These are phyloP conservation scores for Suhomyces panamericanus DNA, from an alignment of 1,139 yeast species.

Conservation along the genomic window DNA sequence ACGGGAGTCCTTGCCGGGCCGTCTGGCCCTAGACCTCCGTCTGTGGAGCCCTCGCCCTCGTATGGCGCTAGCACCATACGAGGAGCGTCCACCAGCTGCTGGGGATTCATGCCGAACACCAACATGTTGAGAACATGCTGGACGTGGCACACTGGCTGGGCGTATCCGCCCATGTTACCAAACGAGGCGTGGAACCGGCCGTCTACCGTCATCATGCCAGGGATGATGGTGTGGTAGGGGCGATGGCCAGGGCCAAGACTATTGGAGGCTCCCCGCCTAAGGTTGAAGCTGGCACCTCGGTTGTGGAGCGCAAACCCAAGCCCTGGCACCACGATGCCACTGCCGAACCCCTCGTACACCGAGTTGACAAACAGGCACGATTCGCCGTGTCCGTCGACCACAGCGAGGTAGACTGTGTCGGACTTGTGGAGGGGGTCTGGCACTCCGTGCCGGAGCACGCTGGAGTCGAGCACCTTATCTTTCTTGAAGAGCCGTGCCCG, in stretches of 20 bases:
- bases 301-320: constrained; percentile 74
- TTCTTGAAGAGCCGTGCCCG: constrained; percentile 51
- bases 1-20: constrained; percentile 64
- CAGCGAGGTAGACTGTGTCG: constrained; percentile 77
- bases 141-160: constrained; percentile 85
- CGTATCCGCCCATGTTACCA: constrained; percentile 89
- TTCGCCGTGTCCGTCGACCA: constrained; percentile 69
- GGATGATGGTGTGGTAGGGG: constrained; percentile 83
- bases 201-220: constrained; percentile 65
- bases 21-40: constrained; percentile 60
- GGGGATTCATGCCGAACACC: constrained; percentile 67
- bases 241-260: constrained; percentile 69
- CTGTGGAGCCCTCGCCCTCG: constrained; percentile 43
- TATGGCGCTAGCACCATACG: constrained; percentile 63
- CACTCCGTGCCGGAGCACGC: constrained; percentile 50
- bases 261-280: constrained; percentile 58
- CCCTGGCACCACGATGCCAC: constrained; percentile 66
- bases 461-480: constrained; percentile 41
- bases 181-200: constrained; percentile 61
- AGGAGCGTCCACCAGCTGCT: constrained; percentile 75
- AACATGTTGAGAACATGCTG: constrained; percentile 71
- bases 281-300: constrained; percentile 74
- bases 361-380: constrained; percentile 84
- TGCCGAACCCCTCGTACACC: constrained; percentile 69
- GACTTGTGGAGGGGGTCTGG: constrained; percentile 66